phyloP scores from a whole-genome alignment of 306 rosid genomes.

The Citrullus amarus region DNA sequence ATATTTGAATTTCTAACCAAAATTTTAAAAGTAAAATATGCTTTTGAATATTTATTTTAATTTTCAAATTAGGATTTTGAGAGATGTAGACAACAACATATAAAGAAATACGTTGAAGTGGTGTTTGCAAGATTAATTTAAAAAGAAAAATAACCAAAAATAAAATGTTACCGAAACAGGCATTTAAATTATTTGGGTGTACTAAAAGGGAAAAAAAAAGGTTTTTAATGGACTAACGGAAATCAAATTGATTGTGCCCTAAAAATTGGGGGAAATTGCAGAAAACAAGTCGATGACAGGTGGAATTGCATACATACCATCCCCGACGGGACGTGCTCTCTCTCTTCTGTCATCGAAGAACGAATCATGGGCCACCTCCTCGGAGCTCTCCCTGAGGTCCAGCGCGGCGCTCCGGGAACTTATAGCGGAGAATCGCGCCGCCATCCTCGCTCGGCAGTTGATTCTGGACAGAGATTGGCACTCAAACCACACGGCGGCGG shows the following conservation, averaged over 20 bases:
- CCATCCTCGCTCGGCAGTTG: constrained; percentile 46
- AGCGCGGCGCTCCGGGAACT: constrained; percentile 77
- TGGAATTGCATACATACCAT: constrained; percentile 21
- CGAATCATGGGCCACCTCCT: constrained; percentile 33
- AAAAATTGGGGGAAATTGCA: neutral
- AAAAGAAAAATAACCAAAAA: too few species aligned
- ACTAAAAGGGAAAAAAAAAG: too few species aligned
- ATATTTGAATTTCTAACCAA: too few species aligned
- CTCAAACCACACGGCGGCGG: constrained; percentile 11
- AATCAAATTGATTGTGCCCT: neutral
- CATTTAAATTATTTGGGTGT: too few species aligned
- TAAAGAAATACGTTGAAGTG: too few species aligned
- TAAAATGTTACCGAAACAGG: too few species aligned
- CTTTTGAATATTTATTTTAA: too few species aligned
- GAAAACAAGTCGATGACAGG: constrained; percentile 17
- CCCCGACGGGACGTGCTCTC: constrained; percentile 64
- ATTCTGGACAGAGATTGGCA: constrained; percentile 42
- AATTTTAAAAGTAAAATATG: too few species aligned
- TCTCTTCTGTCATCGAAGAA: constrained; percentile 94
- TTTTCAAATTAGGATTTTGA: too few species aligned
- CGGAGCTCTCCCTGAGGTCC: constrained; percentile 65
- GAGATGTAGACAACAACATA: too few species aligned
- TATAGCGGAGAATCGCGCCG: constrained; percentile 78
- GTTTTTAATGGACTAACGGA: too few species aligned
- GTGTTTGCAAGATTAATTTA: too few species aligned